phyloP scores from a whole-genome alignment of 345 rosid species.

The Luvunga scandens region DNA sequence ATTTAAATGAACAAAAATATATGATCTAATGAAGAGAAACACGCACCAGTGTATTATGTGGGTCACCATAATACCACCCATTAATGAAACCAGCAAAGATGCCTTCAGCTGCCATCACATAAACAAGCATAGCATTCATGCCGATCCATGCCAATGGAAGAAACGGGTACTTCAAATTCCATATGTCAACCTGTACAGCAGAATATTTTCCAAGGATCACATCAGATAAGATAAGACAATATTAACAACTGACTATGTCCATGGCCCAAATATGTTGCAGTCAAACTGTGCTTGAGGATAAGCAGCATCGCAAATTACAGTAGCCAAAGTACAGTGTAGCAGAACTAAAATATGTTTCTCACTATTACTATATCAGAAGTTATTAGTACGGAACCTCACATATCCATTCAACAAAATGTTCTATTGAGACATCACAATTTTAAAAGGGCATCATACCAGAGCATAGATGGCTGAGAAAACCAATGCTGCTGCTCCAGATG shows the following conservation, averaged over 20 bases:
- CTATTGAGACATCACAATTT: neutral
- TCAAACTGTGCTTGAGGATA: neutral
- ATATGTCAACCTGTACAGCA: conserved; percentile 61
- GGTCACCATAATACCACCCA: conserved; percentile 81
- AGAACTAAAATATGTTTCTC: no score
- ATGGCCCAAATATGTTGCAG: no score
- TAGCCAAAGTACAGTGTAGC: neutral
- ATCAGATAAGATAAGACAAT: neutral
- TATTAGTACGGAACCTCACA: neutral
- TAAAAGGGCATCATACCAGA: conserved; percentile 39
- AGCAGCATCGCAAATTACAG: neutral
- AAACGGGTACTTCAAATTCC: conserved; percentile 42
- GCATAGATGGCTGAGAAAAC: conserved; percentile 65
- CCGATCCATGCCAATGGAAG: conserved; percentile 87
- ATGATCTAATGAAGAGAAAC: neutral
- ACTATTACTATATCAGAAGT: no score
- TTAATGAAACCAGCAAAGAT: conserved; percentile 81
- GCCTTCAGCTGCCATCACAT: conserved; percentile 95
- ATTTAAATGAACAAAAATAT: neutral
- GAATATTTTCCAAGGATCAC: neutral
- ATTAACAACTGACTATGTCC: neutral
- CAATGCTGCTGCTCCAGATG: conserved; percentile 80
- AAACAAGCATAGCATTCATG: conserved; percentile 92
- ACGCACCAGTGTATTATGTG: conserved; percentile 64
- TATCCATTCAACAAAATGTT: neutral